Conservation (phyloP, 2,329 filamentous ascomycete species). For the Pyrenophora seminiperda region DNA sequence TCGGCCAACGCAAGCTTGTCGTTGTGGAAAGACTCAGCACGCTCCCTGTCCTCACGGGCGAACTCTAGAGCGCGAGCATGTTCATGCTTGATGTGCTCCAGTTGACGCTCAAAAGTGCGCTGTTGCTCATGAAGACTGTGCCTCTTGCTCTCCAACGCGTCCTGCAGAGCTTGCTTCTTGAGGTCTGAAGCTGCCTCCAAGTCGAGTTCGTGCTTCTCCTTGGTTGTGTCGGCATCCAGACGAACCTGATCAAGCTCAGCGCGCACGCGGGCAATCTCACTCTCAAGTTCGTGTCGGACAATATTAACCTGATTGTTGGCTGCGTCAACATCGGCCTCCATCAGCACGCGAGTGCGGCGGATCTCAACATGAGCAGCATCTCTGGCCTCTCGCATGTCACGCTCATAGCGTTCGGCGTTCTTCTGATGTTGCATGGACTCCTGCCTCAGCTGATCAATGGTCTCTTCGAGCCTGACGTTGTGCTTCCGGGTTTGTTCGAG, state of each 20-base stretch:
- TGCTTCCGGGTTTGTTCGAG: slow-evolving; percentile 63
- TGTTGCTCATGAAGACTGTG: slow-evolving; percentile 61
- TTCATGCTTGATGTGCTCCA: slow-evolving; percentile 58
- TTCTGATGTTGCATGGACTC: slow-evolving; percentile 77
- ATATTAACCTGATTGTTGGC: slow-evolving; percentile 86
- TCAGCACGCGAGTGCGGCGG: slow-evolving; percentile 74
- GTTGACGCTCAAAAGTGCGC: slow-evolving; percentile 43
- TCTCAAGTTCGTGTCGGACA: slow-evolving; percentile 79
- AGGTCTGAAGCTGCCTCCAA: slow-evolving; percentile 78
- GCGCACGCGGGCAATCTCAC: slow-evolving; percentile 73
- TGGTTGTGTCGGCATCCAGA: slow-evolving; percentile 79
- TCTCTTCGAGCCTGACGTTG: slow-evolving; percentile 68
- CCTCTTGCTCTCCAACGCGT: slow-evolving; percentile 60
- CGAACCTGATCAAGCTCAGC: slow-evolving; percentile 76
- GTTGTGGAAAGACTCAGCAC: slow-evolving; percentile 76
- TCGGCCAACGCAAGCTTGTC: slow-evolving; percentile 82
- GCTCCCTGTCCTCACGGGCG: slow-evolving; percentile 78
- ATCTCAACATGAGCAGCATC: slow-evolving; percentile 81
- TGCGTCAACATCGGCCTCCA: slow-evolving; percentile 81
- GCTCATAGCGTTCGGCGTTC: slow-evolving; percentile 70
- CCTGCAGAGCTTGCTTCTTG: slow-evolving; percentile 64
- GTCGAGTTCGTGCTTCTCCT: slow-evolving; percentile 80
- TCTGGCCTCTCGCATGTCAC: slow-evolving; percentile 82
- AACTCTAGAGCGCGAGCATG: slow-evolving; percentile 70
- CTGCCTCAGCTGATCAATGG: slow-evolving; percentile 58